phyloP scores from a whole-genome alignment of 371 early-diverging fungal genomes.

The Rhizomucor miehei region DNA sequence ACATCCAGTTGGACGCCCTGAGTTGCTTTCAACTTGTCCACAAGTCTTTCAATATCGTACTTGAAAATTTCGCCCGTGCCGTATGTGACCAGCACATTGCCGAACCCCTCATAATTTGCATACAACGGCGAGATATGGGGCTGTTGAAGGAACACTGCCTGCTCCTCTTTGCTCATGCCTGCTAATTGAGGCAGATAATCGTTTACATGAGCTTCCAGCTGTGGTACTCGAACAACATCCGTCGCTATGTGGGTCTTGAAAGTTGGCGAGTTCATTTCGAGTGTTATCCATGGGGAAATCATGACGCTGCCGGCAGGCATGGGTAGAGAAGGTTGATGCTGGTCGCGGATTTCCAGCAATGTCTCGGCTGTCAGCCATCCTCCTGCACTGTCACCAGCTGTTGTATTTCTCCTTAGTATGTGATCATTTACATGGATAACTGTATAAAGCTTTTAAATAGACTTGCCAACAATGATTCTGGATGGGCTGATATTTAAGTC shows the following conservation, averaged over 20 bases:
- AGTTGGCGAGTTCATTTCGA: constrained; percentile 11
- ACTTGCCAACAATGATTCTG: constrained; percentile 27
- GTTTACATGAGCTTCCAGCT: neutral
- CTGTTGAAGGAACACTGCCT: constrained; percentile 5
- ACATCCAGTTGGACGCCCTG: constrained; percentile 22
- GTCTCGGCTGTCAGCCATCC: neutral
- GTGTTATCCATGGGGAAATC: constrained; percentile 29
- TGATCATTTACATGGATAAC: too few species aligned
- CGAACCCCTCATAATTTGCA: constrained; percentile 15
- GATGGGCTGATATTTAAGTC: constrained; percentile 22
- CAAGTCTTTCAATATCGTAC: constrained; percentile 15
- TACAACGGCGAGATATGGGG: constrained; percentile 19
- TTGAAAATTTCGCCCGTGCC: constrained; percentile 23
- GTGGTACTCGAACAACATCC: neutral
- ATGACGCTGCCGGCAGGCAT: constrained; percentile 15
- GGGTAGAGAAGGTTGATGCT: constrained; percentile 8
- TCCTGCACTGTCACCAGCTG: constrained; percentile 17
- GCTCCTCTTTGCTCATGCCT: constrained; percentile 3
- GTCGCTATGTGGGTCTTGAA: constrained; percentile 1
- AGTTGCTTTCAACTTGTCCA: constrained; percentile 7
- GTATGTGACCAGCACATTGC: constrained; percentile 23
- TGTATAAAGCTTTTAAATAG: too few species aligned
- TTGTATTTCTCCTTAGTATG: too few species aligned
- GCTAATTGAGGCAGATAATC: neutral
- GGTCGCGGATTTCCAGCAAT: neutral